A percentile compares a stretch with the other conserved stretches of the same genome.
Evolutionary conservation across 139 green algal genomes (phyloP).

Genomic region (Chlorella sp.): DNA sequence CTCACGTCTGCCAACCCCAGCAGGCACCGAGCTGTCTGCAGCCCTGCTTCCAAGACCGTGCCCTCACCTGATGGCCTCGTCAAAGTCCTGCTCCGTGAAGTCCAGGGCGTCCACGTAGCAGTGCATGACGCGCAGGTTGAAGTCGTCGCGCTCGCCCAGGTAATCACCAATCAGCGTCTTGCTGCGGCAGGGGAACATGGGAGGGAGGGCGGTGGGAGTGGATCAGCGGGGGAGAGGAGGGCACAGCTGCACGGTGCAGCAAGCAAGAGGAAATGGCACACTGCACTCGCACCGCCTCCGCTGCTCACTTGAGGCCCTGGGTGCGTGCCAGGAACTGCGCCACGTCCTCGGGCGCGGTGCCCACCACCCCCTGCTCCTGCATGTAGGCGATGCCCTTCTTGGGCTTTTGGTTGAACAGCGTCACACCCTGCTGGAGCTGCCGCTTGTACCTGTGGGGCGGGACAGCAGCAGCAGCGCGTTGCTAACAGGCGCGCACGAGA

Average conservation of each 20-base stretch:
- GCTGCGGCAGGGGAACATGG: constrained; percentile 10
- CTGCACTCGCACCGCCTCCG: too few relatives aligned
- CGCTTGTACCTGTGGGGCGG: constrained; percentile 64
- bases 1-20: too few relatives aligned
- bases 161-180: constrained; percentile 97
- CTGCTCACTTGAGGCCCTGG: constrained; percentile 78
- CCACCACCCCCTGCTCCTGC: constrained; percentile 87
- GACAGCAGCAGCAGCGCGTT: too few relatives aligned
- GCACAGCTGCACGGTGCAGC: too few relatives aligned
- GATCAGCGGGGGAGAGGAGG: too few relatives aligned
- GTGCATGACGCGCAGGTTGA: constrained; percentile 96
- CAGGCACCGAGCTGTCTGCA: too few relatives aligned
- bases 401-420: constrained; percentile 98
- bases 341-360: constrained; percentile 67
- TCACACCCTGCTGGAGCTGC: constrained; percentile 85
- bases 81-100: constrained; percentile 89
- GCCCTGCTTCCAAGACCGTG: neutral
- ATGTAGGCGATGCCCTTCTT: constrained; percentile 92
- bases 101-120: constrained; percentile 95
- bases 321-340: constrained; percentile 63
- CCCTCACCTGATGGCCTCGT: constrained; percentile 89
- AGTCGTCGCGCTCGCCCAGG: constrained; percentile 95
- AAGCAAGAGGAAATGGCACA: too few relatives aligned
- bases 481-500: too few relatives aligned
- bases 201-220: too few relatives aligned